phyloP scores from a whole-genome alignment of 108 stramenopile species.

The Cylindrotheca closterium region DNA sequence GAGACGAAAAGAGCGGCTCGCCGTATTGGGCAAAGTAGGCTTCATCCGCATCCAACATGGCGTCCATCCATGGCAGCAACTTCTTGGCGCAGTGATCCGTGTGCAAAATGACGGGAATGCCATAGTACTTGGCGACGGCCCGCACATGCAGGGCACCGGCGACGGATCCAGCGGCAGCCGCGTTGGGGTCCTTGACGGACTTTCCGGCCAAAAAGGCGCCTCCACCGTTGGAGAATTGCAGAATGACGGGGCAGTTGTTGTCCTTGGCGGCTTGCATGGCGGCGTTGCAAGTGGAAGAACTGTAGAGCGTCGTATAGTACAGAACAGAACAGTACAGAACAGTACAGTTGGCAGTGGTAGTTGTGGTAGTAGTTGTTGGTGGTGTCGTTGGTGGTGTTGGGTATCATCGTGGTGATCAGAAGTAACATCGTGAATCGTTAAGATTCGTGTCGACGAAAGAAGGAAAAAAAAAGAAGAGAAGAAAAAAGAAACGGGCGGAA shows the following conservation, averaged over 20 bases:
- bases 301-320: constrained; percentile 27
- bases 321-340: constrained; percentile 49
- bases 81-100: constrained; percentile 91
- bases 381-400: too few relatives aligned
- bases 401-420: neutral
- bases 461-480: too few relatives aligned
- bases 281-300: constrained; percentile 67
- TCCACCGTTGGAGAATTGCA: constrained; percentile 81
- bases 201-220: constrained; percentile 81
- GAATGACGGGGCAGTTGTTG: constrained; percentile 75
- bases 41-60: constrained; percentile 83
- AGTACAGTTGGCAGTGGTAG: constrained; percentile 27
- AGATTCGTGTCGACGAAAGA: too few relatives aligned
- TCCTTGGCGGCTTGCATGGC: constrained; percentile 75
- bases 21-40: constrained; percentile 74
- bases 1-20: constrained; percentile 75
- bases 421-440: too few relatives aligned
- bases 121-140: constrained; percentile 83
- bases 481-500: too few relatives aligned
- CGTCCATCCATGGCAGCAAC: constrained; percentile 87
- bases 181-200: constrained; percentile 70
- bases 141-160: constrained; percentile 87
- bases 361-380: too few relatives aligned
- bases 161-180: constrained; percentile 74
- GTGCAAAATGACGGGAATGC: constrained; percentile 88